Conservation (phyloP, 352 stramenopile genomes). For the Saprolegnia parasitica region DNA sequence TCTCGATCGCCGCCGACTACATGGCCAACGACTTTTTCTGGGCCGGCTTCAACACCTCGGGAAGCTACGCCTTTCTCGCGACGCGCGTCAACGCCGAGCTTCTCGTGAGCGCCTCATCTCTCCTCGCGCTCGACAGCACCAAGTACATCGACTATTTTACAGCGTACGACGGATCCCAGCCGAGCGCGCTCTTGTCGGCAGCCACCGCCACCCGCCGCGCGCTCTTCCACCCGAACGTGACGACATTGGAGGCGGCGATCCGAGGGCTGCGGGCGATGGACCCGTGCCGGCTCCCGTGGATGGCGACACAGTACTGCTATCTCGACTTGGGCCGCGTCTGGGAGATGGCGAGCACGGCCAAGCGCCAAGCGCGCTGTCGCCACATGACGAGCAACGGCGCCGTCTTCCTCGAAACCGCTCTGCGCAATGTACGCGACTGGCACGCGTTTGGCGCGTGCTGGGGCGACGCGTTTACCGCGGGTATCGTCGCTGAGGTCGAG, state of each 20-base stretch:
- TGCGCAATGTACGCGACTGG: constrained; percentile 18
- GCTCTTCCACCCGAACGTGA: not conserved
- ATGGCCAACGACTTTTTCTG: constrained; percentile 17
- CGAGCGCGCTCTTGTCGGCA: not conserved
- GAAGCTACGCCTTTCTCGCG: not conserved
- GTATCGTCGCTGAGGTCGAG: not conserved
- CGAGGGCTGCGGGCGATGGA: constrained; percentile 12
- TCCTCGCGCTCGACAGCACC: not conserved
- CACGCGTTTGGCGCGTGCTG: not conserved
- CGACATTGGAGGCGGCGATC: not conserved
- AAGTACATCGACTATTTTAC: not conserved
- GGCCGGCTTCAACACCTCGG: constrained; percentile 4
- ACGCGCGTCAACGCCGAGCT: not conserved
- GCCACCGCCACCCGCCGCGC: not conserved
- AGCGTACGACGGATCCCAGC: not conserved
- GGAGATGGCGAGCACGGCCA: constrained; percentile 10
- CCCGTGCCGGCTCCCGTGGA: constrained; percentile 19
- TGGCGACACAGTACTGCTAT: constrained; percentile 19
- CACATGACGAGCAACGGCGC: constrained; percentile 8
- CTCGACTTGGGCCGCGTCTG: constrained; percentile 4
- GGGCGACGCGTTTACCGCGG: not conserved
- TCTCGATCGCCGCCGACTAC: not conserved
- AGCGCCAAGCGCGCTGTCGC: not conserved
- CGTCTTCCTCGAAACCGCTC: constrained; percentile 12
- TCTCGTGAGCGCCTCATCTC: not conserved